These are phyloP conservation scores for Alternaria consortialis DNA, from an alignment of 2,329 filamentous ascomycete species.

Conservation along the genomic window DNA sequence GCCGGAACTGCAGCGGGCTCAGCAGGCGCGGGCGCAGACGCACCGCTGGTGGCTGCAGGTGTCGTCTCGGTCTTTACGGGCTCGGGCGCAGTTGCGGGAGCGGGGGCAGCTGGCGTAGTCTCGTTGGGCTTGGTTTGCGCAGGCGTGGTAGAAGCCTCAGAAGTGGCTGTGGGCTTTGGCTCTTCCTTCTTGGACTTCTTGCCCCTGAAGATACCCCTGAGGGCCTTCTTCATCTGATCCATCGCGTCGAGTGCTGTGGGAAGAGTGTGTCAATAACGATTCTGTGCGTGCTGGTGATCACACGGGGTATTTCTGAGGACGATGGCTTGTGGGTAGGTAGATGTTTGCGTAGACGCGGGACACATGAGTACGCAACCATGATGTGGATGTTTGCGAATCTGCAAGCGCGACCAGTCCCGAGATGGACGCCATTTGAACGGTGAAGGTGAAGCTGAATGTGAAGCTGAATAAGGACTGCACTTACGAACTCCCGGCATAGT, in stretches of 20 bases:
- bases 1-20: slow-evolving; percentile 32
- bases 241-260: slow-evolving; percentile 47
- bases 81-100: slow-evolving; percentile 37
- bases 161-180: slow-evolving; percentile 37
- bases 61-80: slow-evolving; percentile 20
- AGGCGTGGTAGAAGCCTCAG: slow-evolving; percentile 33
- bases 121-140: slow-evolving; percentile 43
- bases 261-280: slow-evolving; percentile 16
- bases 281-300: background rate
- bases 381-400: background rate
- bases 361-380: background rate
- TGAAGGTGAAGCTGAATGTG: slow-evolving; percentile 12
- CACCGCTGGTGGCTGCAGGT: slow-evolving; percentile 16
- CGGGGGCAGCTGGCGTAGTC: slow-evolving; percentile 44
- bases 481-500: slow-evolving; percentile 54
- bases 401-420: background rate
- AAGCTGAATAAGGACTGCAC: slow-evolving; percentile 30
- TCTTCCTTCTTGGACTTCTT: slow-evolving; percentile 47
- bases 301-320: background rate
- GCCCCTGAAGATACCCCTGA: slow-evolving; percentile 49
- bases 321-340: background rate
- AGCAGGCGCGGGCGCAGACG: slow-evolving; percentile 16
- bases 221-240: slow-evolving; percentile 49
- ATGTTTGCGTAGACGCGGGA: background rate
- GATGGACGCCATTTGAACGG: slow-evolving; percentile 1